These are phyloP conservation scores for Bertia moriformis DNA, from an alignment of 2,329 filamentous ascomycete genomes.

Conservation along the genomic window DNA sequence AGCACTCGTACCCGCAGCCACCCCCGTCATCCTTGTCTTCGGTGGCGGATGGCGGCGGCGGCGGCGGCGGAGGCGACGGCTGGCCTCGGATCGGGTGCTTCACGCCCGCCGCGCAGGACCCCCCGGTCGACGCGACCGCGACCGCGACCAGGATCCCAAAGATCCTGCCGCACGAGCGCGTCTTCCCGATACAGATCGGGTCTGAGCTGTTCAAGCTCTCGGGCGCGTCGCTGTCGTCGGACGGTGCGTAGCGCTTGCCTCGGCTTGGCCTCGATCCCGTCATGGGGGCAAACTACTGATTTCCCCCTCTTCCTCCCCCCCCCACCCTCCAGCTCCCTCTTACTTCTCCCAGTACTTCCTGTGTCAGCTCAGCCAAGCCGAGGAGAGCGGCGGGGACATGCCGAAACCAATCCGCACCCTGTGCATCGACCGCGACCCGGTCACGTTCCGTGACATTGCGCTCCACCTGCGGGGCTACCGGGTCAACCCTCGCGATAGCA, in stretches of 20 bases:
- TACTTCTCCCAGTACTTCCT: conserved; percentile 93
- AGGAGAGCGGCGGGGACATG: conserved; percentile 38
- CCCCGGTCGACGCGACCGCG: too few species aligned
- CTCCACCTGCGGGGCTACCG: conserved; percentile 88
- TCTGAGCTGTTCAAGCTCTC: conserved; percentile 60
- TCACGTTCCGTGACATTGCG: conserved; percentile 77
- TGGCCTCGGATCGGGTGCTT: too few species aligned
- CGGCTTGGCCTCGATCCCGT: too few species aligned
- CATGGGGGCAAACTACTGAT: too few species aligned
- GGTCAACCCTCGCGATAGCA: conserved; percentile 64
- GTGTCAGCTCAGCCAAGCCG: conserved; percentile 58
- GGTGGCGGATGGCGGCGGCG: too few species aligned
- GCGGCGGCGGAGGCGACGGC: too few species aligned
- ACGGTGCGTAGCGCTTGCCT: conserved; percentile 34
- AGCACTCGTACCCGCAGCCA: too few species aligned
- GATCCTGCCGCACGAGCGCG: conserved; percentile 54
- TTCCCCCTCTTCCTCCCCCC: conserved; percentile 2
- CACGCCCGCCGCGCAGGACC: too few species aligned
- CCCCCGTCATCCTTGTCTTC: too few species aligned
- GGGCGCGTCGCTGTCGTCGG: conserved; percentile 58
- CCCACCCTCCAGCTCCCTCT: conserved; percentile 54
- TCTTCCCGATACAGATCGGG: conserved; percentile 64
- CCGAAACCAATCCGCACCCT: conserved; percentile 53
- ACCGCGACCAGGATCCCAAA: conserved; percentile 39
- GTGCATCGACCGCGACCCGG: conserved; percentile 87